phyloP scores from a whole-genome alignment of 2,329 filamentous ascomycete species.

The Aspergillus quadrilineatus region DNA sequence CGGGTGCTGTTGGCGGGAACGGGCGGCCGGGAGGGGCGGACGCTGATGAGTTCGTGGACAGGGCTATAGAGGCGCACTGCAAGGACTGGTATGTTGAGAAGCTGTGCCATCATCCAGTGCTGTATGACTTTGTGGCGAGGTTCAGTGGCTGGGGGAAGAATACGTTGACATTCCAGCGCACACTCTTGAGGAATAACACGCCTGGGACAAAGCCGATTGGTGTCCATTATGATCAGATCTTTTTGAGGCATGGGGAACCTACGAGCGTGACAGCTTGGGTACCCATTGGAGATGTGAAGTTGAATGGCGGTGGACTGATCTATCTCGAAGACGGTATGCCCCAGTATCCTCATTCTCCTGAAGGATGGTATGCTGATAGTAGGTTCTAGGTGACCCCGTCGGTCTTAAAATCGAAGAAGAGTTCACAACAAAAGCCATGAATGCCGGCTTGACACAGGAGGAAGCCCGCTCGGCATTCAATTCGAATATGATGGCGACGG shows the following conservation, averaged over 20 bases:
- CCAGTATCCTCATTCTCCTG: neutral
- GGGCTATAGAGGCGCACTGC: constrained; percentile 56
- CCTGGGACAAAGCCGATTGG: constrained; percentile 59
- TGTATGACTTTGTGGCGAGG: constrained; percentile 51
- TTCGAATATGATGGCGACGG: constrained; percentile 59
- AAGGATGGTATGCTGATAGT: neutral
- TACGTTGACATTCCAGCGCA: constrained; percentile 49
- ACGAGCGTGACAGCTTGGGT: constrained; percentile 60
- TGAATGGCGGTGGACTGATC: constrained; percentile 59
- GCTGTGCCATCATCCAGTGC: constrained; percentile 54
- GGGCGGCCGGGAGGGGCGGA: constrained; percentile 47
- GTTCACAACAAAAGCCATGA: constrained; percentile 45
- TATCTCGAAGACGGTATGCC: constrained; percentile 53
- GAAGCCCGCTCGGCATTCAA: constrained; percentile 56
- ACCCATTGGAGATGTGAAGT: constrained; percentile 54
- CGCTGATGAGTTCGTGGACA: constrained; percentile 48
- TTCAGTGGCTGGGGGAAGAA: constrained; percentile 57
- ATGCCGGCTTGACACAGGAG: constrained; percentile 52
- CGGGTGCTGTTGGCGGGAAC: constrained; percentile 48
- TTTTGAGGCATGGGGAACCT: constrained; percentile 55
- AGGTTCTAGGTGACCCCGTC: constrained; percentile 40
- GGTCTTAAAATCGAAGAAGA: constrained; percentile 52
- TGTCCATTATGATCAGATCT: constrained; percentile 62
- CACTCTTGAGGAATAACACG: constrained; percentile 57
- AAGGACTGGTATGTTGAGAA: constrained; percentile 55